These are phyloP conservation scores for Colletotrichum coccodes DNA, from an alignment of 2,329 filamentous ascomycete species.

Conservation along the genomic window DNA sequence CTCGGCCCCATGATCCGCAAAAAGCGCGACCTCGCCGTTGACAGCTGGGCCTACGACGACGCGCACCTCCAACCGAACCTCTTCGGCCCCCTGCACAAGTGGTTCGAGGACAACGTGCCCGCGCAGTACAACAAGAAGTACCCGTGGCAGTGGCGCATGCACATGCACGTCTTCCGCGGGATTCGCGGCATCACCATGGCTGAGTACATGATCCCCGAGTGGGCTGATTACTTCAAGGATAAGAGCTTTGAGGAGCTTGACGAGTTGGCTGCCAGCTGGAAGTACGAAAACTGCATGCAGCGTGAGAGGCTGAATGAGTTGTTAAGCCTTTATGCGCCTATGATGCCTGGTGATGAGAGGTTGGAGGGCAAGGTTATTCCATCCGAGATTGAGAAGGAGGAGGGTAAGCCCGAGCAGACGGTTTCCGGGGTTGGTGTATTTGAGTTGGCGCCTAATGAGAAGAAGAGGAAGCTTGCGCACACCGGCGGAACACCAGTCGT, in stretches of 20 bases:
- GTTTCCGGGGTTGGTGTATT: constrained; percentile 42
- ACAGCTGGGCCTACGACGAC: constrained; percentile 59
- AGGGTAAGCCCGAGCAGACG: constrained; percentile 29
- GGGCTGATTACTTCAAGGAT: constrained; percentile 55
- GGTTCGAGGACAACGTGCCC: constrained; percentile 37
- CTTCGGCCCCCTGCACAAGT: constrained; percentile 35
- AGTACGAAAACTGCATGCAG: constrained; percentile 60
- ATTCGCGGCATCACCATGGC: constrained; percentile 45
- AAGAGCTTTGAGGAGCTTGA: constrained; percentile 55
- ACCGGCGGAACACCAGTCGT: background rate
- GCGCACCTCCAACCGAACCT: constrained; percentile 43
- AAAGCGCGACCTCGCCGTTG: constrained; percentile 60
- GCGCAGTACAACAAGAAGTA: constrained; percentile 37
- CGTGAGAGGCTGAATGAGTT: constrained; percentile 56
- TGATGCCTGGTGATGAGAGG: constrained; percentile 36
- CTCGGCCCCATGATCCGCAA: constrained; percentile 62
- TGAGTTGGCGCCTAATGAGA: constrained; percentile 40
- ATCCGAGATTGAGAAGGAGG: constrained; percentile 16
- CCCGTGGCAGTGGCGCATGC: constrained; percentile 38
- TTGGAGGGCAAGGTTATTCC: constrained; percentile 42
- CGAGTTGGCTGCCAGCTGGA: constrained; percentile 57
- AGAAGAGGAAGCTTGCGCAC: constrained; percentile 31
- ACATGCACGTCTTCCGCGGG: constrained; percentile 38
- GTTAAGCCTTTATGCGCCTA: constrained; percentile 35
- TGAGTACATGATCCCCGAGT: constrained; percentile 55